phyloP scores from a whole-genome alignment of 2,329 filamentous ascomycete genomes.

The Fusarium sp. region DNA sequence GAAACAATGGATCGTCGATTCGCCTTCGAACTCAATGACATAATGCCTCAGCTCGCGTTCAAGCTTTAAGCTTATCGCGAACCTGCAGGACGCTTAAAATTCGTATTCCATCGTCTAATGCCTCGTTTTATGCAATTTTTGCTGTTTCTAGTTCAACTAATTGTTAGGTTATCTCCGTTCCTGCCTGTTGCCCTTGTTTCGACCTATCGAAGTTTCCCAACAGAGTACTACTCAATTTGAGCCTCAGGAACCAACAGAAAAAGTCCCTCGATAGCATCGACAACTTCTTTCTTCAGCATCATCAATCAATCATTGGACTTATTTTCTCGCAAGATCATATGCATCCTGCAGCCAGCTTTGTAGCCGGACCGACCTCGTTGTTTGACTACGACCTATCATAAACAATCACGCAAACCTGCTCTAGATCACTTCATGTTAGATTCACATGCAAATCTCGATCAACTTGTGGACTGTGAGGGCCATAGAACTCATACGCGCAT shows the following conservation, averaged over 20 bases:
- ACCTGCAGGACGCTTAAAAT: background rate
- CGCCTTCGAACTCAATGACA: background rate
- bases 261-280: background rate
- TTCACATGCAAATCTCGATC: background rate
- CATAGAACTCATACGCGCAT: background rate
- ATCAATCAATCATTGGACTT: background rate
- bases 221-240: background rate
- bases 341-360: background rate
- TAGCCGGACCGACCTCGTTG: conserved; percentile 14
- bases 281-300: background rate
- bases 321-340: background rate
- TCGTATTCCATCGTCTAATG: background rate
- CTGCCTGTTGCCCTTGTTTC: background rate
- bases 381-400: background rate
- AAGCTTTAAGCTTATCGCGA: background rate
- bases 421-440: background rate
- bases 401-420: background rate
- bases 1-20: background rate
- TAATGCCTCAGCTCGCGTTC: background rate
- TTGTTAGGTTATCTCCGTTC: background rate
- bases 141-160: background rate
- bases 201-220: background rate
- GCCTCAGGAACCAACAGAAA: background rate
- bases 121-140: background rate
- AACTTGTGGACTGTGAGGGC: background rate